These are phyloP conservation scores for Agaricus subrufescens DNA, from an alignment of 768 basidiomycete genomes.

Conservation along the genomic window DNA sequence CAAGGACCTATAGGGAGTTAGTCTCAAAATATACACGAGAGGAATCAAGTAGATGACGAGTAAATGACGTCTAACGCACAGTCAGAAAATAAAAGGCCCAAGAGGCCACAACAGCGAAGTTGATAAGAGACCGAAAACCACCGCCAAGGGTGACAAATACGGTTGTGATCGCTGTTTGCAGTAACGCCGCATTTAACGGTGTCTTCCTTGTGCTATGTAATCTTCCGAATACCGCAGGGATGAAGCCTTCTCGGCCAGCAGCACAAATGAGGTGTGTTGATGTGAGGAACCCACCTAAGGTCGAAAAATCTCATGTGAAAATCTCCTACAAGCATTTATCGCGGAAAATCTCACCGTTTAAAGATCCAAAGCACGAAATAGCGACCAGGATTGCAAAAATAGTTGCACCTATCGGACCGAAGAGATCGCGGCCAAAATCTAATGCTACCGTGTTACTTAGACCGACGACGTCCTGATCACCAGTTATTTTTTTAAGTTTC, in stretches of 20 bases:
- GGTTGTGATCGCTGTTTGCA: constrained; percentile 73
- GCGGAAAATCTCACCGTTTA: constrained; percentile 58
- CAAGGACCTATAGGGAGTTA: constrained; percentile 58
- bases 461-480: constrained; percentile 52
- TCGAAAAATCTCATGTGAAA: constrained; percentile 7
- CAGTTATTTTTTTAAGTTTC: constrained; percentile 4
- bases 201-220: constrained; percentile 74
- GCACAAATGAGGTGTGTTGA: constrained; percentile 83
- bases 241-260: constrained; percentile 82
- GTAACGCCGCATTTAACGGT: constrained; percentile 80
- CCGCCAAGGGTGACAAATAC: constrained; percentile 82
- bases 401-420: constrained; percentile 83
- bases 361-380: constrained; percentile 90
- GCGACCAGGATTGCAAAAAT: constrained; percentile 90
- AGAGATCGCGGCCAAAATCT: constrained; percentile 86
- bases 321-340: neutral
- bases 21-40: neutral
- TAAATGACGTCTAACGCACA: constrained; percentile 33
- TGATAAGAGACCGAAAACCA: constrained; percentile 84
- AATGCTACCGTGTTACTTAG: constrained; percentile 83
- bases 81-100: constrained; percentile 89
- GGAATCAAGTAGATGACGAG: neutral
- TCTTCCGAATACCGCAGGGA: constrained; percentile 80
- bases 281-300: constrained; percentile 64
- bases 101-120: constrained; percentile 82